Base-by-base conservation (phyloP, 2,329 filamentous ascomycete genomes). In the Colletotrichum gloeosporioides region DNA sequence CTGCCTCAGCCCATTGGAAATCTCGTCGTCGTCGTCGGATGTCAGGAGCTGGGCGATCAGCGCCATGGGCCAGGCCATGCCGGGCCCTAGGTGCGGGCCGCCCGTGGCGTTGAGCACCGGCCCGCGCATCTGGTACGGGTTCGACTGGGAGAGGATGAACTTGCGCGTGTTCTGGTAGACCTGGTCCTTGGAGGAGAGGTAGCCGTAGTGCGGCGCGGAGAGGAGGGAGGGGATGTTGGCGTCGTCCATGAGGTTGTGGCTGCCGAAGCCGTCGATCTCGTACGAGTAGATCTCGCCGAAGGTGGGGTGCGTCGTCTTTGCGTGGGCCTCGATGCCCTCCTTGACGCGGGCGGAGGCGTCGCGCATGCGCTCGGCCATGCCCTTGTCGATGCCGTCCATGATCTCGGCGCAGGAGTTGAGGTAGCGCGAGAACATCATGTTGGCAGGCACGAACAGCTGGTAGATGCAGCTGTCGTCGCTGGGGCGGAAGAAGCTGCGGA, bases 31-130 rank as follows among this genome's bases (percentile, higher is more conserved):
- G 73, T 95, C 90, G 62, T 95, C 90, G 49, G 90, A 92, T 2
- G 95, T 98, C 89, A 96, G 90, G 39, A 95, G 93, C 82, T 95
- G 92, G 74, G 96, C 92, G 64, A 98, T 92, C 78, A 95, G 89
- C 62, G 92, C 94, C 95, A 98, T 98, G 2, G 96, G 95, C 96
- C 96, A 98, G 18, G 95, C 95, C 81, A 93, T 93, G 75, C 93
- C 90, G 3, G 95, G 90, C 0, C 89, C 88, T 10, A 87, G 83
- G 78, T 91, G 89, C 29, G 89, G 89, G 0, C 89, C 89, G 15
- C 90, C 90, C 1, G 89, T 87, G 32, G 87, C 87, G 77, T 87
- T 89, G 77, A 91, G 83, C 18, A 89, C 86, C 4, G 88, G 88
- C 0, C 90, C 90, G 25, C 85, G 86, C 85, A 90, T 89, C 75